phyloP scores from a whole-genome alignment of 371 early-diverging fungal genomes.

The Lichtheimia ornata region DNA sequence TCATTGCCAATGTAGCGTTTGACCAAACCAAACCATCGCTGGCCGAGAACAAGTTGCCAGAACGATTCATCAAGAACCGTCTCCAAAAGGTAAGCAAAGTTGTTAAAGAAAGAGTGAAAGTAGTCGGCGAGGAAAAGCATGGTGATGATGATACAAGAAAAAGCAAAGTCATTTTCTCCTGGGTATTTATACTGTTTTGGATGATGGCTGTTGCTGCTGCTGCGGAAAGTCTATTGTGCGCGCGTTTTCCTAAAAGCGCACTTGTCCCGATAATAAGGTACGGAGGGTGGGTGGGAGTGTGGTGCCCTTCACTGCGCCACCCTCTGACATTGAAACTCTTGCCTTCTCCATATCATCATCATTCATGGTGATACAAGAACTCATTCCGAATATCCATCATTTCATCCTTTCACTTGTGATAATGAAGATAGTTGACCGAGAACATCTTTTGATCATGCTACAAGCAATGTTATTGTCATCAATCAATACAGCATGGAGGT shows the following conservation, averaged over 20 bases:
- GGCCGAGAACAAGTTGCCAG: slow-evolving; percentile 24
- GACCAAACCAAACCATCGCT: slow-evolving; percentile 5
- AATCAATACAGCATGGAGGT: too few species aligned
- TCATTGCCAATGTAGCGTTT: slow-evolving; percentile 17
- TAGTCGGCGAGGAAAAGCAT: not conserved
- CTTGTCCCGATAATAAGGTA: too few species aligned
- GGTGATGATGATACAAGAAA: not conserved
- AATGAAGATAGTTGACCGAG: too few species aligned
- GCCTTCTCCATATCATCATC: too few species aligned
- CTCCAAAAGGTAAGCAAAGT: not conserved
- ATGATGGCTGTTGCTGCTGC: not conserved
- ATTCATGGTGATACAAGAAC: too few species aligned
- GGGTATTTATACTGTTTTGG: not conserved
- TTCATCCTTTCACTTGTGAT: too few species aligned
- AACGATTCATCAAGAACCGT: slow-evolving; percentile 19
- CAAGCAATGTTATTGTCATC: too few species aligned
- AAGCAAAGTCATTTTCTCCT: not conserved
- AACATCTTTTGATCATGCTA: too few species aligned
- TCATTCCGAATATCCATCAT: too few species aligned
- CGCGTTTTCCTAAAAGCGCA: not conserved
- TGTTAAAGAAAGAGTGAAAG: slow-evolving; percentile 4
- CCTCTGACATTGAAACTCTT: too few species aligned
- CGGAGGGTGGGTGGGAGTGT: too few species aligned
- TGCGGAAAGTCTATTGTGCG: not conserved
- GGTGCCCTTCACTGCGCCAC: too few species aligned